These are phyloP conservation scores for Magnolia sinica DNA, from an alignment of 164 flowering plant genomes.

Conservation along the genomic window DNA sequence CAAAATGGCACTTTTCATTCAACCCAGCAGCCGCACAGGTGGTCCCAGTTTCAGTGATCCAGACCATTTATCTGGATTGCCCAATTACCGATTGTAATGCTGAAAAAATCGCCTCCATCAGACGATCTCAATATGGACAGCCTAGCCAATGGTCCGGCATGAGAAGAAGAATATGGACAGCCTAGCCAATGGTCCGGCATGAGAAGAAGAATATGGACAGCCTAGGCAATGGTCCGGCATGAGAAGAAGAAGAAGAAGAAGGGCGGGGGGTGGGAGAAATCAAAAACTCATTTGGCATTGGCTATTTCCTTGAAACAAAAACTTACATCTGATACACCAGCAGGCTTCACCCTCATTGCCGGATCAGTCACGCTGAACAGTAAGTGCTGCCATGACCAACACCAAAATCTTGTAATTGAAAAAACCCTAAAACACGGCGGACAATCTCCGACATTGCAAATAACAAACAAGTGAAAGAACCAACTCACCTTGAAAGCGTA, in stretches of 20 bases:
- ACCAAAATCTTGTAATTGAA: slow-evolving; percentile 3
- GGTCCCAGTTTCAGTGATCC: background rate
- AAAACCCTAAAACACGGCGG: slow-evolving; percentile 9
- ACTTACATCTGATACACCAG: slow-evolving; percentile 96
- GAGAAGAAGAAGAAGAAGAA: background rate
- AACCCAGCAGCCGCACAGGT: background rate
- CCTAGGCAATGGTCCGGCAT: background rate
- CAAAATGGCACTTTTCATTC: background rate
- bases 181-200: background rate
- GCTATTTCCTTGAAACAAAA: slow-evolving; percentile 6
- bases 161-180: background rate
- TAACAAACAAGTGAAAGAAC: background rate
- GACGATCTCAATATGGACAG: too few relatives aligned
- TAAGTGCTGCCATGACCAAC: slow-evolving; percentile 62
- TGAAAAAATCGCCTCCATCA: background rate
- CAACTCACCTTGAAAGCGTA: slow-evolving; percentile 83
- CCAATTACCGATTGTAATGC: background rate
- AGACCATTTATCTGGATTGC: background rate
- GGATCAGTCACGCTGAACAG: slow-evolving; percentile 94
- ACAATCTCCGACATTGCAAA: slow-evolving; percentile 1
- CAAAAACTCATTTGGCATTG: background rate
- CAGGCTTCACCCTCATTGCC: slow-evolving; percentile 66
- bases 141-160: background rate
- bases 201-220: too few relatives aligned
- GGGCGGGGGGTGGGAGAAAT: too few relatives aligned